Evolutionary conservation across 495 filamentous ascomycete genomes (phyloP).

Genomic region (Neurospora sp.): DNA sequence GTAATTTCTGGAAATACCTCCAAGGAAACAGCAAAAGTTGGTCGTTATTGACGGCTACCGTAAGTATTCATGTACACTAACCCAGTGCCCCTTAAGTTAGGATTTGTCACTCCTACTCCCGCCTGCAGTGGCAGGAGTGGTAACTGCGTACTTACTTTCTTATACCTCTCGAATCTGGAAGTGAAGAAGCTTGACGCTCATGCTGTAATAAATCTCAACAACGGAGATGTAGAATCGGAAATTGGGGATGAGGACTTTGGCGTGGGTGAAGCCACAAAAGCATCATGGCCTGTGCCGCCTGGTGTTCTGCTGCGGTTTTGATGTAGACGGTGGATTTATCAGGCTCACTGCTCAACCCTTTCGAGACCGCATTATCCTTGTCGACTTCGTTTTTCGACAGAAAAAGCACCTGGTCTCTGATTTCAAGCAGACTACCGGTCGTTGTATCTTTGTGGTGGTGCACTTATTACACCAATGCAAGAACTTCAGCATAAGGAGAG

Average conservation of each 20-base stretch:
- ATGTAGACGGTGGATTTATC: not conserved
- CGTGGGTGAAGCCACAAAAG: not conserved
- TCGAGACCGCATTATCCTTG: not conserved
- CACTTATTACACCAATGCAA: not conserved
- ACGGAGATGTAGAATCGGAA: not conserved
- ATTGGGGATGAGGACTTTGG: not conserved
- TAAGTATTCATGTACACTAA: too few relatives aligned
- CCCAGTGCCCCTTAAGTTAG: too few relatives aligned
- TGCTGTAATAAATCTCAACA: not conserved
- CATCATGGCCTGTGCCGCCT: not conserved
- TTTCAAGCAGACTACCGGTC: not conserved
- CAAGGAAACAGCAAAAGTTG: too few relatives aligned
- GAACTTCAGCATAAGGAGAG: not conserved
- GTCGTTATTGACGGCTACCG: too few relatives aligned
- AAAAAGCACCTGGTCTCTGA: not conserved
- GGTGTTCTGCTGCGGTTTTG: not conserved
- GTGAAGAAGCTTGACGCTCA: not conserved
- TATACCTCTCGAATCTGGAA: not conserved
- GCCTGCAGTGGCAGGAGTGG: too few relatives aligned
- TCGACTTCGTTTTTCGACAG: not conserved
- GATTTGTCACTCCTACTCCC: too few relatives aligned
- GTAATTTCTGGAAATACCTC: not conserved
- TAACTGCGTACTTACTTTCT: too few relatives aligned
- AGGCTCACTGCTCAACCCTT: not conserved
- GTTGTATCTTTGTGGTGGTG: not conserved